Evolutionary conservation across 1,139 yeast species (phyloP).

Genomic region (Saccharomyces hybrid): DNA sequence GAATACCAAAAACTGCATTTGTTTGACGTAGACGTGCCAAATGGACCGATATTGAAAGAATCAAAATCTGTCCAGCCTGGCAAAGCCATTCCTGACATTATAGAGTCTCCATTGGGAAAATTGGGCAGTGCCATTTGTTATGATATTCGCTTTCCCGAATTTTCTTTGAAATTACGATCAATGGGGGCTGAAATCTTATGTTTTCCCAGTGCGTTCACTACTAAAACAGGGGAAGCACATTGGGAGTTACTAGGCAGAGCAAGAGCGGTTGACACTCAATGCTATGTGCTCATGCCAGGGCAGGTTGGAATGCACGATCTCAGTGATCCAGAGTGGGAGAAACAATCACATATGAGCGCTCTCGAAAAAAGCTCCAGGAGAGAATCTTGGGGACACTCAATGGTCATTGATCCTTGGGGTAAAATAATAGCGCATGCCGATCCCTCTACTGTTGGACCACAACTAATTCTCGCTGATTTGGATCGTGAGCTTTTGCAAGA

Average conservation of each 20-base stretch:
- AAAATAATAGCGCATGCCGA: slow-evolving; percentile 56
- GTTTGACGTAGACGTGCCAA: slow-evolving; percentile 76
- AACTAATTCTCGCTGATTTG: slow-evolving; percentile 63
- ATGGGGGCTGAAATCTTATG: slow-evolving; percentile 73
- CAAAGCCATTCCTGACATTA: slow-evolving; percentile 44
- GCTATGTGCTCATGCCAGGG: slow-evolving; percentile 85
- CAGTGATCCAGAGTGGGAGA: slow-evolving; percentile 31
- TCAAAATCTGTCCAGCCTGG: slow-evolving; percentile 83
- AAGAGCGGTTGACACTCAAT: slow-evolving; percentile 82
- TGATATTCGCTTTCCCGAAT: slow-evolving; percentile 84
- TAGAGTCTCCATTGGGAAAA: slow-evolving; percentile 52
- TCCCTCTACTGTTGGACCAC: slow-evolving; percentile 41
- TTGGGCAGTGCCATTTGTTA: slow-evolving; percentile 77
- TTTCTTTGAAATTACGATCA: slow-evolving; percentile 55
- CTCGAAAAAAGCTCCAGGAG: slow-evolving; percentile 30
- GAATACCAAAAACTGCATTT: slow-evolving; percentile 80
- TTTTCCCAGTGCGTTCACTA: slow-evolving; percentile 89
- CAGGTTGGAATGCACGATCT: slow-evolving; percentile 74
- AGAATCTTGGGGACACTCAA: slow-evolving; percentile 74
- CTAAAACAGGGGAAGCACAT: slow-evolving; percentile 84
- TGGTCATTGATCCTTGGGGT: slow-evolving; percentile 92
- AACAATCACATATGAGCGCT: slow-evolving; percentile 8
- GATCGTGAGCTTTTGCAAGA: slow-evolving; percentile 44
- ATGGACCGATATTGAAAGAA: slow-evolving; percentile 70
- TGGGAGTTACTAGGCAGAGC: slow-evolving; percentile 78